A percentile compares a stretch with the other conserved stretches of the same genome.
Conservation (phyloP, 78 protist species). For the Dictyostelium brefeldianum region DNA sequence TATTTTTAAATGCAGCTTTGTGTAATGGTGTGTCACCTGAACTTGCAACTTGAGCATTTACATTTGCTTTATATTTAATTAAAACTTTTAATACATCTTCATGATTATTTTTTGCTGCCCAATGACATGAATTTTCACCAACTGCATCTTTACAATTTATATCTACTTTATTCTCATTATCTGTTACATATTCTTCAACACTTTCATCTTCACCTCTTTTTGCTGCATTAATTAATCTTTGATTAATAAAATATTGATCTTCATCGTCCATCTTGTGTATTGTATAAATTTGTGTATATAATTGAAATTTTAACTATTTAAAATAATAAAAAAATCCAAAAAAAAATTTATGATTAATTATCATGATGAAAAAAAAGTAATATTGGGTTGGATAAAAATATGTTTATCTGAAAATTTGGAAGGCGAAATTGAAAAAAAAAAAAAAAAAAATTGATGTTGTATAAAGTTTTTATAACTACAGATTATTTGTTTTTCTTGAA, state of each 20-base stretch:
- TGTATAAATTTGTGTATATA: not conserved
- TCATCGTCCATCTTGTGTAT: not conserved
- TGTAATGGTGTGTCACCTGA: constrained; percentile 36
- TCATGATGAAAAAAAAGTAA: too few species aligned
- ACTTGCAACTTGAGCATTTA: constrained; percentile 3
- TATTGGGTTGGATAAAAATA: too few species aligned
- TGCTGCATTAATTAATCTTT: constrained; percentile 73
- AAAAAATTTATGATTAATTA: not conserved
- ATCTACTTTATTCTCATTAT: constrained; percentile 48
- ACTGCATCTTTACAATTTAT: constrained; percentile 47
- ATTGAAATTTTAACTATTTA: not conserved
- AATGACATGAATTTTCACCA: constrained; percentile 52
- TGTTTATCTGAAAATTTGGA: too few species aligned
- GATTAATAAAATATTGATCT: constrained; percentile 59
- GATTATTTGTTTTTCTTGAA: too few species aligned
- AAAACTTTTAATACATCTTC: constrained; percentile 39
- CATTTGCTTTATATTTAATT: constrained; percentile 43
- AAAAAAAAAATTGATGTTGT: too few species aligned
- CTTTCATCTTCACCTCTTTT: constrained; percentile 72
- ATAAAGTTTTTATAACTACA: too few species aligned
- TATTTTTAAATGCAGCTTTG: constrained; percentile 69
- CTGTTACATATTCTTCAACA: constrained; percentile 51
- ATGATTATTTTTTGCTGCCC: constrained; percentile 69
- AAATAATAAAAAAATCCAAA: not conserved
- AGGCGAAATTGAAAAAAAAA: too few species aligned